Percentiles rank a stretch among this genome's conserved stretches.
These are phyloP conservation scores for Pelargonium fulgidum DNA, from an alignment of 441 rosid species.

Conservation along the genomic window DNA sequence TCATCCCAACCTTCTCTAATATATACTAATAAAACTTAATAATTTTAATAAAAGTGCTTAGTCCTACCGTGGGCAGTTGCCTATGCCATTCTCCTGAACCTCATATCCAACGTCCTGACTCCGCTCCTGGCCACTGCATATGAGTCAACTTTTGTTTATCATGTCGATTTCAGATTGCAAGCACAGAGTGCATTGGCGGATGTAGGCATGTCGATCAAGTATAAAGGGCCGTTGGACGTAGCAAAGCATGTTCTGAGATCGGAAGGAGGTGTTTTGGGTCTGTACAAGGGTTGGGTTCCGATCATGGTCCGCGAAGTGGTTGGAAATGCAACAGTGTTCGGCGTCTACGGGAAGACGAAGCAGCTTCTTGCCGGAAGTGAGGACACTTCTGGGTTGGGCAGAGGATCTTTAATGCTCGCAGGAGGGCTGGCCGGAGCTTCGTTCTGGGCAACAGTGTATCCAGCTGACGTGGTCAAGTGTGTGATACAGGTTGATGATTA, in stretches of 20 bases:
- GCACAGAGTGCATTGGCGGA: slow-evolving; percentile 71
- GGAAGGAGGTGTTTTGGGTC: slow-evolving; percentile 73
- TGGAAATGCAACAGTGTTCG: slow-evolving; percentile 86
- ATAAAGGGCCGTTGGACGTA: slow-evolving; percentile 90
- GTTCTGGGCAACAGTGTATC: slow-evolving; percentile 74
- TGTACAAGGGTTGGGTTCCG: slow-evolving; percentile 91
- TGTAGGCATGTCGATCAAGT: slow-evolving; percentile 51
- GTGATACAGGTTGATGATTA: slow-evolving; percentile 80
- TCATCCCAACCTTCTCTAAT: no score
- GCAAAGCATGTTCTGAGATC: slow-evolving; percentile 75
- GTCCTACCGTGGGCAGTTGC: no score
- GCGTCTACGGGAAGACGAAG: slow-evolving; percentile 64
- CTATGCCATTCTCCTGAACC: no score
- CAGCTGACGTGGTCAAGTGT: slow-evolving; percentile 87
- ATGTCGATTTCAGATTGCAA: slow-evolving; percentile 54
- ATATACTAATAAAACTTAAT: no score
- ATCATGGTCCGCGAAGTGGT: slow-evolving; percentile 86
- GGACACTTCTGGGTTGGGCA: slow-evolving; percentile 78
- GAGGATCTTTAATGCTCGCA: slow-evolving; percentile 68
- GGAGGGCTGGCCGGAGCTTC: slow-evolving; percentile 89
- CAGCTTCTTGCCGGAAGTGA: slow-evolving; percentile 68
- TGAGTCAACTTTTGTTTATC: background rate
- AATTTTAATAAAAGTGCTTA: no score
- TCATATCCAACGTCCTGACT: background rate
- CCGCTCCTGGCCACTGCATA: background rate